Conservation (phyloP, 2,329 filamentous ascomycete species). For the Neofusicoccum cordaticola region DNA sequence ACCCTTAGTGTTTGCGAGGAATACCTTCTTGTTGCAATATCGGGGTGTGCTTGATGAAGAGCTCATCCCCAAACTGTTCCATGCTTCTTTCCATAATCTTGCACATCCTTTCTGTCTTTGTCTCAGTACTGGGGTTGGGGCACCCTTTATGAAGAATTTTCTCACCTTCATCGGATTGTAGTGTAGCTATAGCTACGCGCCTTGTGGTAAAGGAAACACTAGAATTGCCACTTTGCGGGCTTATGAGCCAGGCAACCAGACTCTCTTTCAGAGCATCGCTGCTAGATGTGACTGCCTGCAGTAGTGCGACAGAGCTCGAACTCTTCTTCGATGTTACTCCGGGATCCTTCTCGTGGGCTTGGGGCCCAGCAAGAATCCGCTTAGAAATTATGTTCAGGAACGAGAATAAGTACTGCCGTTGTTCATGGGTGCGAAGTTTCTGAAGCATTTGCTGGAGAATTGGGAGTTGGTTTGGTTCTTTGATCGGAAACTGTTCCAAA, state of each 20-base stretch:
- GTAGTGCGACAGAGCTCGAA: conserved; percentile 15
- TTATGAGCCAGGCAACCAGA: conserved; percentile 24
- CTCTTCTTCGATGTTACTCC: conserved; percentile 6
- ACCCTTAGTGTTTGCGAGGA: conserved; percentile 20
- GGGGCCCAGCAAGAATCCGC: conserved; percentile 21
- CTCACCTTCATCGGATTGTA: conserved; percentile 22
- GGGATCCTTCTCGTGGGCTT: neutral
- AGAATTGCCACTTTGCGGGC: conserved; percentile 17
- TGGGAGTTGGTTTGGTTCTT: conserved; percentile 14
- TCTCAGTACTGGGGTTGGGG: neutral
- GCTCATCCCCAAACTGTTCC: conserved; percentile 73
- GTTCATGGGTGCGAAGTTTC: conserved; percentile 48
- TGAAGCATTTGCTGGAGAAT: conserved; percentile 40
- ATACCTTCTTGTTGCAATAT: conserved; percentile 84
- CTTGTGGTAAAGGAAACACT: conserved; percentile 23
- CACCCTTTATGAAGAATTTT: neutral
- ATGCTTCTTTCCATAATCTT: conserved; percentile 65
- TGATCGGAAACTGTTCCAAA: neutral
- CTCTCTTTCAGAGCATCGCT: conserved; percentile 20
- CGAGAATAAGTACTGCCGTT: conserved; percentile 43
- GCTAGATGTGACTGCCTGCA: conserved; percentile 17
- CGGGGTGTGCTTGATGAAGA: conserved; percentile 83
- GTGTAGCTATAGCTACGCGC: conserved; percentile 26
- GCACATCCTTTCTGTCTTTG: neutral
- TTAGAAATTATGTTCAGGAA: conserved; percentile 28